Evolutionary conservation across 805 yeast species (phyloP).

Genomic region (Candida methanosorbosa): DNA sequence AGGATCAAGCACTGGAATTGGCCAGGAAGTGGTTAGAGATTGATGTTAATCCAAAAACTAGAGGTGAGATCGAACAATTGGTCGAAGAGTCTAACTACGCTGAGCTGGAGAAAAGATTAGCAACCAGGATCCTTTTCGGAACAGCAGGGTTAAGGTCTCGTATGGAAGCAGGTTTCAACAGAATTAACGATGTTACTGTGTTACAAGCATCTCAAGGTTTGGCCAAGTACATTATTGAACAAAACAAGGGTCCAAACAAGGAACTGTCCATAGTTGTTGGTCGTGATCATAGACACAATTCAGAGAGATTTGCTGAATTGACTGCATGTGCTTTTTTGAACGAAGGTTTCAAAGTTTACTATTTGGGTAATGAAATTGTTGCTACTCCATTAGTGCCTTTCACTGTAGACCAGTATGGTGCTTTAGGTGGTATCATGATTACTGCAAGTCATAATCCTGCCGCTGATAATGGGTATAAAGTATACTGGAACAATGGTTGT

Average conservation of each 20-base stretch:
- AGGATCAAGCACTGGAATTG: not conserved
- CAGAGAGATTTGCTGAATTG: slow-evolving; percentile 69
- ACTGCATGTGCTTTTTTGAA: slow-evolving; percentile 67
- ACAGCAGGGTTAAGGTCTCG: slow-evolving; percentile 86
- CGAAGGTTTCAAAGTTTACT: slow-evolving; percentile 63
- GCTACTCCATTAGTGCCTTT: slow-evolving; percentile 95
- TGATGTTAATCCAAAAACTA: slow-evolving; percentile 33
- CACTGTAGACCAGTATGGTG: slow-evolving; percentile 51
- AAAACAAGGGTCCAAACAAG: slow-evolving; percentile 21
- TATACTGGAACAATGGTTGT: slow-evolving; percentile 88
- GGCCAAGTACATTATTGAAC: slow-evolving; percentile 37
- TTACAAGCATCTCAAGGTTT: slow-evolving; percentile 86
- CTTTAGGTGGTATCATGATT: slow-evolving; percentile 85
- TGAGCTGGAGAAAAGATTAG: slow-evolving; percentile 43
- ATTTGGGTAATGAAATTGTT: slow-evolving; percentile 38
- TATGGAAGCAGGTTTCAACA: slow-evolving; percentile 86
- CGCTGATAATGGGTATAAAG: slow-evolving; percentile 88
- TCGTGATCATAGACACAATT: slow-evolving; percentile 84
- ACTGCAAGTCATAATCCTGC: slow-evolving; percentile 88
- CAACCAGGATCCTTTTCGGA: slow-evolving; percentile 70
- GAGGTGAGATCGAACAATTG: slow-evolving; percentile 44
- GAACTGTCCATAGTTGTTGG: slow-evolving; percentile 59
- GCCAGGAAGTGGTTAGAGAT: slow-evolving; percentile 26
- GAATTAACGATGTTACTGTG: slow-evolving; percentile 85
- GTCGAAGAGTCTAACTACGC: slow-evolving; percentile 26